Evolutionary conservation across 1,139 yeast genomes (phyloP).

Genomic region (Sugiyamaella xylanicola): DNA sequence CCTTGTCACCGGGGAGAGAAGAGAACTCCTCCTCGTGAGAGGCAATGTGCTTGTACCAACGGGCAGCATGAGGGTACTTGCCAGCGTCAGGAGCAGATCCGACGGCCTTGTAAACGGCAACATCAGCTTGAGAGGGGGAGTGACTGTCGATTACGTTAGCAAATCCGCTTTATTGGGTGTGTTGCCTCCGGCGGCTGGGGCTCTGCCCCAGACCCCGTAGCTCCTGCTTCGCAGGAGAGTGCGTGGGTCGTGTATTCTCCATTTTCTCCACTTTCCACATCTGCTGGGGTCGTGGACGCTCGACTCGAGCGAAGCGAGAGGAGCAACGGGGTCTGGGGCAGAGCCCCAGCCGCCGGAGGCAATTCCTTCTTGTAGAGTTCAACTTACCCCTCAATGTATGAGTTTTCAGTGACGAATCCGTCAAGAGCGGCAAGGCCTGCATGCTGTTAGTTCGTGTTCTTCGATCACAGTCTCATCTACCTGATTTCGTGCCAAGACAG

Average conservation of each 20-base stretch:
- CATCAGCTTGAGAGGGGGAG: constrained; percentile 88
- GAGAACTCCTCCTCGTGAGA: constrained; percentile 84
- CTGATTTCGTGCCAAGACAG: no score
- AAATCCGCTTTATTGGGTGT: no score
- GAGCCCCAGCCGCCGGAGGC: no score
- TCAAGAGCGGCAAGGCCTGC: constrained; percentile 77
- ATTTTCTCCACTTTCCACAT: no score
- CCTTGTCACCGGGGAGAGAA: constrained; percentile 44
- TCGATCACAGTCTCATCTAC: neutral
- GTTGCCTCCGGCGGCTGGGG: no score
- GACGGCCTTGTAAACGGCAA: constrained; percentile 88
- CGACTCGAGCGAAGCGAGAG: no score
- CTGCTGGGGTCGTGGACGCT: no score
- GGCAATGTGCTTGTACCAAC: constrained; percentile 99
- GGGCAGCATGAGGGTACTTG: constrained; percentile 90
- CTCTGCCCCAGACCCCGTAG: no score
- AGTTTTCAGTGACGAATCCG: constrained; percentile 86
- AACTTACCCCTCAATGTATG: constrained; percentile 93
- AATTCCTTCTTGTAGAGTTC: neutral
- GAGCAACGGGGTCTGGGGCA: no score
- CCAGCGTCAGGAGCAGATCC: constrained; percentile 55
- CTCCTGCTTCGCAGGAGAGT: no score
- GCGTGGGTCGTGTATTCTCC: neutral
- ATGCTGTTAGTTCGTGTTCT: neutral
- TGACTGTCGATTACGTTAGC: constrained; percentile 13